Evolutionary conservation across 192 early-diverging fungal genomes (phyloP).

Genomic region (Mycoemilia scoparia): DNA sequence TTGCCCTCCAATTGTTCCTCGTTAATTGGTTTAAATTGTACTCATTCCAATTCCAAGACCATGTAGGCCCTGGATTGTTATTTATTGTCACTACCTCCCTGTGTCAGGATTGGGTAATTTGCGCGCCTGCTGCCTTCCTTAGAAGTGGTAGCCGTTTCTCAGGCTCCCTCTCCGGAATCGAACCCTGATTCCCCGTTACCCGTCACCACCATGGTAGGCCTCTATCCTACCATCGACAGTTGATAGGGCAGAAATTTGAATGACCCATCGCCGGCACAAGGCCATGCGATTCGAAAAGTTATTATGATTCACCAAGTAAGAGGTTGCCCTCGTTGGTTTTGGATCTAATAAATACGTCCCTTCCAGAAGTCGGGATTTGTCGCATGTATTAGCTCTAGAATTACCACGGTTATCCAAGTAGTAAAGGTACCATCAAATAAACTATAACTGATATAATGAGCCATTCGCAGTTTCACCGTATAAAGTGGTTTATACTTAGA

Average conservation of each 20-base stretch:
- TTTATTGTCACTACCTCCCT: conserved; percentile 35
- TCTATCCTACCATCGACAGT: conserved; percentile 63
- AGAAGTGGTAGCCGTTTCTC: conserved; percentile 43
- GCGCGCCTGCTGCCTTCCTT: conserved; percentile 43
- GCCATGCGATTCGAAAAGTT: conserved; percentile 57
- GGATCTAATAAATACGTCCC: conserved; percentile 58
- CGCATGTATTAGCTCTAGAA: conserved; percentile 63
- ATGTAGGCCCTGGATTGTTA: conserved; percentile 21
- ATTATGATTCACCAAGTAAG: conserved; percentile 48
- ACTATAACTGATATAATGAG: conserved; percentile 78
- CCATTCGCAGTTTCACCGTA: conserved; percentile 62
- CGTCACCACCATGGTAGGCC: conserved; percentile 59
- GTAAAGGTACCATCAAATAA: conserved; percentile 60
- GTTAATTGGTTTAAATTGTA: conserved; percentile 26
- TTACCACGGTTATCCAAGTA: conserved; percentile 68
- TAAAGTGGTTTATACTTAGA: conserved; percentile 48
- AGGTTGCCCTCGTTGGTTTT: conserved; percentile 31
- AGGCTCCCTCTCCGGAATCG: conserved; percentile 35
- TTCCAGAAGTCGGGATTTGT: conserved; percentile 44
- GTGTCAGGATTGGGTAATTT: conserved; percentile 33
- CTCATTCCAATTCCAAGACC: conserved; percentile 28
- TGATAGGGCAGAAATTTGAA: conserved; percentile 80
- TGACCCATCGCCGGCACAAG: conserved; percentile 54
- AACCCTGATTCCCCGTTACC: conserved; percentile 56
- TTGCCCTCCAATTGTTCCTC: conserved; percentile 35